A percentile compares a stretch with the other conserved stretches of the same genome.
Evolutionary conservation across 1,284 basidiomycete genomes (phyloP).

Genomic region (Puccinia novopanici): DNA sequence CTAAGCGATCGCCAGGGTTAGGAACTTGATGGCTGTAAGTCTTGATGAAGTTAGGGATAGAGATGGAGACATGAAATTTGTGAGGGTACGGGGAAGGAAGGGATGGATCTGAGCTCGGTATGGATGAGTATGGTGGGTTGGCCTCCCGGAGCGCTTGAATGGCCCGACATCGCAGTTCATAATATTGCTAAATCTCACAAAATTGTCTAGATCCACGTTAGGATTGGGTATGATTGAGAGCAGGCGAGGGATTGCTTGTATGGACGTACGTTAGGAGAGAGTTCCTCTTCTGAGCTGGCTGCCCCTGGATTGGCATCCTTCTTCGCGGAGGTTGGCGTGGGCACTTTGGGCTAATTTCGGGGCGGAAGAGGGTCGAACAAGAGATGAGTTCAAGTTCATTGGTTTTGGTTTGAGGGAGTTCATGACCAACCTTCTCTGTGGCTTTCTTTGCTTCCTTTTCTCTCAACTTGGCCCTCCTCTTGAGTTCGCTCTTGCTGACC

Average conservation of each 20-base stretch:
- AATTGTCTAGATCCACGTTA: no score
- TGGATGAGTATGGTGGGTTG: slow-evolving; percentile 54
- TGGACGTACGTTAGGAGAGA: slow-evolving; percentile 68
- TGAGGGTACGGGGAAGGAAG: slow-evolving; percentile 93
- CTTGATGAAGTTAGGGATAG: slow-evolving; percentile 76
- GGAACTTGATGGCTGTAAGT: slow-evolving; percentile 63
- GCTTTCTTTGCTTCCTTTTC: slow-evolving; percentile 83
- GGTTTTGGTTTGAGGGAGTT: background rate
- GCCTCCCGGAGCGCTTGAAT: slow-evolving; percentile 74
- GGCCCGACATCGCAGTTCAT: slow-evolving; percentile 83
- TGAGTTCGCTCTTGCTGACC: slow-evolving; percentile 92
- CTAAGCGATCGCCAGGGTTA: slow-evolving; percentile 45
- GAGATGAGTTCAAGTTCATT: background rate
- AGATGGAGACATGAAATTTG: slow-evolving; percentile 89
- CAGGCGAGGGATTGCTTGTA: background rate
- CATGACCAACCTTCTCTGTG: slow-evolving; percentile 61
- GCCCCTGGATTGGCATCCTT: slow-evolving; percentile 53
- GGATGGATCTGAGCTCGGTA: slow-evolving; percentile 66
- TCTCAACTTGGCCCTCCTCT: slow-evolving; percentile 82
- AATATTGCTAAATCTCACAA: slow-evolving; percentile 98
- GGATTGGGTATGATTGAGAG: background rate
- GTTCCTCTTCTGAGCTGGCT: slow-evolving; percentile 69
- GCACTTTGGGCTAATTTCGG: slow-evolving; percentile 58
- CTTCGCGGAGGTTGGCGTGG: slow-evolving; percentile 57
- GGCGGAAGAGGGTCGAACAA: background rate